Base-by-base conservation (phyloP, 2,329 filamentous ascomycete species). In the Neophaeococcomyces aloes region DNA sequence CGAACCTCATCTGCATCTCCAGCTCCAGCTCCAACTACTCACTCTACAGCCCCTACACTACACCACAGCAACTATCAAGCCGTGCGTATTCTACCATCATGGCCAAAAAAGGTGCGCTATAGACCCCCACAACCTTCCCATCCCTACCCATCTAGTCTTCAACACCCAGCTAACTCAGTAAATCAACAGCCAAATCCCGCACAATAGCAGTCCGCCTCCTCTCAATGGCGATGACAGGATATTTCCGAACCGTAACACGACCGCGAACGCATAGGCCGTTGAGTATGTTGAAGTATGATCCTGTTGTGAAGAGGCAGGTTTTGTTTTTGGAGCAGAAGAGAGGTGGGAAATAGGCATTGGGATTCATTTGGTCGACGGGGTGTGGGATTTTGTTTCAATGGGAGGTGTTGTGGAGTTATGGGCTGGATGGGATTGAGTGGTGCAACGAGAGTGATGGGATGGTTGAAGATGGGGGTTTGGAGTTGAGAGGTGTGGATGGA, bases 281-380 rank as follows among this genome's bases (percentile, higher is more conserved):
- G 67, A 93, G 87, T 70, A 91, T 98, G 86, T 71, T 98, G 57
- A 98, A 98, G 72, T 98, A 98, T 67, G 91, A 98, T 62, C 91
- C 91, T 32, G 88, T 98, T 53, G 91, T 98, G 44, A 84, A 87
- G 64, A 86, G 89, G 71, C 84, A 94, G 69, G 91, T 98, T 25
- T 74, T 98, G 23, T 98, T 98, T 67, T 76, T 96, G 45, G 91
- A 98, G 64, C 79, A 85, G 61, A 95, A 94, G 63, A 83, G 86
- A 61, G 82, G 81, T 62, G 74, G 74, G 44, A 79, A 75, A 66
- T 39, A 38, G 21, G 31, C 3, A 10, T 17, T 10, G 13, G n/a
- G n/a, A n/a, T n/a, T n/a, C n/a, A n/a, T n/a, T n/a, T n/a, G n/a
- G n/a, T n/a, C n/a, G 37, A 39, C 5, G 10, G 10, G 10, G 23